Percentiles rank a stretch among this genome's conserved stretches.
These are phyloP conservation scores for Paecilomyces sp. DNA, from an alignment of 2,329 filamentous ascomycete genomes.

Conservation along the genomic window DNA sequence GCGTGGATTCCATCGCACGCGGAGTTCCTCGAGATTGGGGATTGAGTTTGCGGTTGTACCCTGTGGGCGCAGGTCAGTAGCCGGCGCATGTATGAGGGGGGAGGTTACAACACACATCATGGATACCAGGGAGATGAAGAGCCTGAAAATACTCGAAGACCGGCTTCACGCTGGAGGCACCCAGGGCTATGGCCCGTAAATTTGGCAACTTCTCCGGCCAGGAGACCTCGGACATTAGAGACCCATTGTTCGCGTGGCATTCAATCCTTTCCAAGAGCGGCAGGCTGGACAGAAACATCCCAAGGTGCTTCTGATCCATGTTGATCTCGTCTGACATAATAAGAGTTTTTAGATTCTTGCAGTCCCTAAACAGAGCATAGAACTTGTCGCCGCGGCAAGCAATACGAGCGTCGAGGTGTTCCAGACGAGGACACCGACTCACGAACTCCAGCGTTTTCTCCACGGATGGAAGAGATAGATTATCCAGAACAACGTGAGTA, in stretches of 20 bases:
- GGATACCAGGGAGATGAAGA: neutral
- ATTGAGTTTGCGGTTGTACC: conserved; percentile 9
- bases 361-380: conserved; percentile 18
- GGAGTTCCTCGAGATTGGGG: conserved; percentile 26
- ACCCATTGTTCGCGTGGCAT: conserved; percentile 14
- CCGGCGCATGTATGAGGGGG: no score
- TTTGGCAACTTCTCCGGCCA: conserved; percentile 22
- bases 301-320: conserved; percentile 16
- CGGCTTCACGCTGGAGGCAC: conserved; percentile 7
- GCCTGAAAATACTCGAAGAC: neutral
- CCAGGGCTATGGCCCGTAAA: conserved; percentile 20
- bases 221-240: neutral
- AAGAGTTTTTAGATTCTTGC: conserved; percentile 18
- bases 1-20: conserved; percentile 19
- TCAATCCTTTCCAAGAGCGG: conserved; percentile 21
- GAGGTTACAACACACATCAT: neutral
- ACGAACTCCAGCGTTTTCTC: conserved; percentile 21
- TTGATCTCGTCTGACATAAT: conserved; percentile 16
- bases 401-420: conserved; percentile 21
- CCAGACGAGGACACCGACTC: conserved; percentile 26
- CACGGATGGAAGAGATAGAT: conserved; percentile 17
- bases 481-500: conserved; percentile 22
- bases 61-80: conserved; percentile 3
- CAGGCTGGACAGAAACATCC: conserved; percentile 17
- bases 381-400: conserved; percentile 12